Percentiles rank a stretch among this genome's conserved stretches.
phyloP scores from a whole-genome alignment of 441 rosid species.

The Brassica balearica region DNA sequence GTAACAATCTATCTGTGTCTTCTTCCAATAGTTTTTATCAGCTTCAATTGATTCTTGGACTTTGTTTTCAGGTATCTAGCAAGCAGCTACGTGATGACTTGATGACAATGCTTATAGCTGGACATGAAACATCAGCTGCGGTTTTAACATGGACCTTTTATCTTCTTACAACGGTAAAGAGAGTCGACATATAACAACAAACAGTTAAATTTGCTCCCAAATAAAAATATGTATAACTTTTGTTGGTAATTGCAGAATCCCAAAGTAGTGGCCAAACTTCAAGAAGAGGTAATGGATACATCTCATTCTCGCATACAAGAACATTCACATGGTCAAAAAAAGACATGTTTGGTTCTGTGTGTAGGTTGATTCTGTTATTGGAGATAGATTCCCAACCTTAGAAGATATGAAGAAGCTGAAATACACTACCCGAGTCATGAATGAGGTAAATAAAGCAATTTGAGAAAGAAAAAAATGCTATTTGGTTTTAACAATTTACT shows the following conservation, averaged over 20 bases:
- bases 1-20: slow-evolving; percentile 40
- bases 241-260: slow-evolving; percentile 71
- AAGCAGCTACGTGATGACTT: slow-evolving; percentile 98
- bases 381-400: slow-evolving; percentile 84
- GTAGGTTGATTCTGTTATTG: slow-evolving; percentile 91
- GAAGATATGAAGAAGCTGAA: slow-evolving; percentile 91
- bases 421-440: slow-evolving; percentile 93
- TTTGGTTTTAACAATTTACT: slow-evolving; percentile 18
- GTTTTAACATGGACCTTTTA: slow-evolving; percentile 99
- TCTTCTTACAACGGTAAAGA: slow-evolving; percentile 75
- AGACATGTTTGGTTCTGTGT: slow-evolving; percentile 21
- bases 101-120: slow-evolving; percentile 99
- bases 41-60: slow-evolving; percentile 21
- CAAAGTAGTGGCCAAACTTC: slow-evolving; percentile 79
- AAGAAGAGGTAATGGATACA: slow-evolving; percentile 64
- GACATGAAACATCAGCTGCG: slow-evolving; percentile 98
- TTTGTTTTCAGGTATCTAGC: slow-evolving; percentile 78
- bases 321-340: slow-evolving; percentile 7
- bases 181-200: slow-evolving; percentile 19
- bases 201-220: neutral
- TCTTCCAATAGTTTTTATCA: slow-evolving; percentile 29
- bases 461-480: too few species aligned
- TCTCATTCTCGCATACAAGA: neutral
- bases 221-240: slow-evolving; percentile 8
- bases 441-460: too few species aligned